A percentile compares a stretch with the other conserved stretches of the same genome.
phyloP scores from a whole-genome alignment of 2,329 filamentous ascomycete genomes.

The Aurifilum marmelostoma region DNA sequence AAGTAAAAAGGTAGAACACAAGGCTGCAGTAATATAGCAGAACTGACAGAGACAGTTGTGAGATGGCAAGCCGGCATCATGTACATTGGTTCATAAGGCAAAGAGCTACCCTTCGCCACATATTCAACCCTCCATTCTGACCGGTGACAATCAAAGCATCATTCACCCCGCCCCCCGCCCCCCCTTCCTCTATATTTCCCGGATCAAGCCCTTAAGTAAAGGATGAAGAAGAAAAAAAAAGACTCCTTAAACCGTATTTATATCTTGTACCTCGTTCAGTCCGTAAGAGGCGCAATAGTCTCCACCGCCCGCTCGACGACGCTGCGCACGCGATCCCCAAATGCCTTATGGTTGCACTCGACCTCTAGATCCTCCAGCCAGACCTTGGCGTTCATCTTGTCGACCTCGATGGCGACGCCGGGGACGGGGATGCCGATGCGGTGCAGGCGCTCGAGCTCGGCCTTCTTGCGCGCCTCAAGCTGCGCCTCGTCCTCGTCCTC shows the following conservation, averaged over 20 bases:
- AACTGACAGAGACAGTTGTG: not conserved
- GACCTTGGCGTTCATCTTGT: conserved; percentile 83
- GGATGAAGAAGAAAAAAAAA: not conserved
- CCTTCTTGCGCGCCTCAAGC: conserved; percentile 58
- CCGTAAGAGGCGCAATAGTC: conserved; percentile 71
- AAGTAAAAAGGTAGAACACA: not conserved
- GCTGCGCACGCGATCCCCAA: conserved; percentile 82
- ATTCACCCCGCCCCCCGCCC: too few relatives aligned
- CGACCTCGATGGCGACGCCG: conserved; percentile 82
- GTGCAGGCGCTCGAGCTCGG: conserved; percentile 78
- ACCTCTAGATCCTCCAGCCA: conserved; percentile 94
- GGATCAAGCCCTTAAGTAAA: not conserved
- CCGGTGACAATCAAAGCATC: not conserved
- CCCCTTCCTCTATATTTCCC: not conserved
- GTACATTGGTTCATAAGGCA: not conserved
- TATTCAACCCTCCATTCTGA: not conserved
- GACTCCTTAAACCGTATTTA: not conserved
- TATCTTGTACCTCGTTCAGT: not conserved
- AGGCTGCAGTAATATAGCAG: not conserved
- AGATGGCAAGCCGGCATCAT: not conserved
- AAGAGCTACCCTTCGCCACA: not conserved
- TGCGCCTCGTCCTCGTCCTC: conserved; percentile 46
- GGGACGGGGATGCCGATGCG: conserved; percentile 88
- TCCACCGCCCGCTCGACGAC: conserved; percentile 91
- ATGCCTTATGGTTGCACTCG: conserved; percentile 77